Percentiles rank a stretch among this genome's conserved stretches.
These are phyloP conservation scores for Noccaea caerulescens DNA, from an alignment of 345 rosid genomes.

Conservation along the genomic window DNA sequence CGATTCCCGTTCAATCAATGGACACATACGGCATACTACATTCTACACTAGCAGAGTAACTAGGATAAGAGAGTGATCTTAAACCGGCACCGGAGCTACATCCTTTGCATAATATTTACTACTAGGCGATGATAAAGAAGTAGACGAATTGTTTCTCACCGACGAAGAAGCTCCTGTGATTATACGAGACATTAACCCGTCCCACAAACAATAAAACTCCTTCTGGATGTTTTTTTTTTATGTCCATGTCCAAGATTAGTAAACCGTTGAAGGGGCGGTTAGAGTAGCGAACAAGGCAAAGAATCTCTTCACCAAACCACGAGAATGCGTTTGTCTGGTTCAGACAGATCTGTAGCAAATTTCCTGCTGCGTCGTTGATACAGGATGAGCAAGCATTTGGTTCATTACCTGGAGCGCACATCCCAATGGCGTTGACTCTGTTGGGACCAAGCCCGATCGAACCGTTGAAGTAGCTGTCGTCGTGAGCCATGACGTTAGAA, in stretches of 20 bases:
- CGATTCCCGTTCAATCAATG: no score
- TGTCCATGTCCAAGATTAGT: background rate
- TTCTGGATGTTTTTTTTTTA: conserved; percentile 1
- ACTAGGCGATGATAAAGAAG: no score
- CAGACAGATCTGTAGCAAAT: conserved; percentile 31
- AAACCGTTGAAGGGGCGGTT: conserved; percentile 34
- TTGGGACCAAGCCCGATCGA: background rate
- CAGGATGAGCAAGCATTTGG: conserved; percentile 36
- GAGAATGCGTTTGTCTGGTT: conserved; percentile 43
- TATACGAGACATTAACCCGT: conserved; percentile 2
- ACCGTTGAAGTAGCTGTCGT: conserved; percentile 11
- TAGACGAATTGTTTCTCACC: no score
- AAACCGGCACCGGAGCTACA: no score
- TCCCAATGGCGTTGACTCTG: conserved; percentile 16
- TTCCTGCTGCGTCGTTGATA: conserved; percentile 21
- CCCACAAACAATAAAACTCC: conserved; percentile 32
- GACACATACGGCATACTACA: no score
- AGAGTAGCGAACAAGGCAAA: conserved; percentile 54
- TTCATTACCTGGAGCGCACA: conserved; percentile 24
- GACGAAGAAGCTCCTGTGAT: conserved; percentile 5
- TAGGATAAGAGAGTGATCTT: no score
- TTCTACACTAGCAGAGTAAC: no score
- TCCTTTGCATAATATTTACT: background rate
- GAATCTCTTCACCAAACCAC: conserved; percentile 34
- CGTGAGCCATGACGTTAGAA: conserved; percentile 25